phyloP scores from a whole-genome alignment of 2,329 filamentous ascomycete genomes.

The Whalleya microplaca region DNA sequence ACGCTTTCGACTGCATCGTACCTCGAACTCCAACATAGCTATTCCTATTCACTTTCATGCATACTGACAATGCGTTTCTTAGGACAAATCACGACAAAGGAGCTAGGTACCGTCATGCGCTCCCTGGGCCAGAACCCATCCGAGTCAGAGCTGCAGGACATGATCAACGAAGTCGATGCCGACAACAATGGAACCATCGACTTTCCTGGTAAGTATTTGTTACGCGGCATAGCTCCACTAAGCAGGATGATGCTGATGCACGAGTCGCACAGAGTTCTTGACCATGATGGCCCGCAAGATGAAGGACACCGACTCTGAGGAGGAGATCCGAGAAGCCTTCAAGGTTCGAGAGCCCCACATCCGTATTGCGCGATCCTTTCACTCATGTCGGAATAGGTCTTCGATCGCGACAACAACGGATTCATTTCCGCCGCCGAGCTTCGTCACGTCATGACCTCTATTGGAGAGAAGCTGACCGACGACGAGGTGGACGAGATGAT shows the following conservation, averaged over 20 bases:
- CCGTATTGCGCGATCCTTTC: constrained; percentile 7
- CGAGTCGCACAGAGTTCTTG: constrained; percentile 69
- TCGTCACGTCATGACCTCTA: constrained; percentile 89
- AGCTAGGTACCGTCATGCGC: constrained; percentile 88
- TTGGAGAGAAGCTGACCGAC: constrained; percentile 88
- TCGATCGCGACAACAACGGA: constrained; percentile 89
- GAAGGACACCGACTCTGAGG: constrained; percentile 91
- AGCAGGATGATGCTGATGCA: constrained; percentile 34
- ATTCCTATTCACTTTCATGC: not conserved
- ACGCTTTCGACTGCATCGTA: not conserved
- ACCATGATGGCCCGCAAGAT: constrained; percentile 96
- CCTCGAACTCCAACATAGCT: not conserved
- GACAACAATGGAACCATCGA: constrained; percentile 94
- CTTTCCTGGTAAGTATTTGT: constrained; percentile 71
- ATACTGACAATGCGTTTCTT: constrained; percentile 21
- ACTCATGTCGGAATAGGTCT: constrained; percentile 55
- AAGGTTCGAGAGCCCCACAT: constrained; percentile 57
- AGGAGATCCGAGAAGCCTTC: constrained; percentile 88
- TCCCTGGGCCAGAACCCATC: constrained; percentile 88
- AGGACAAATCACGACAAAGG: constrained; percentile 93
- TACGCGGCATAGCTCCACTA: constrained; percentile 8
- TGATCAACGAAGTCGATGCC: constrained; percentile 93
- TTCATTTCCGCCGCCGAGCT: constrained; percentile 89
- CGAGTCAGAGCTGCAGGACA: constrained; percentile 87
- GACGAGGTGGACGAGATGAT: constrained; percentile 95